Conservation (phyloP, 805 yeast species). For the Wickerhamiella musiphila region DNA sequence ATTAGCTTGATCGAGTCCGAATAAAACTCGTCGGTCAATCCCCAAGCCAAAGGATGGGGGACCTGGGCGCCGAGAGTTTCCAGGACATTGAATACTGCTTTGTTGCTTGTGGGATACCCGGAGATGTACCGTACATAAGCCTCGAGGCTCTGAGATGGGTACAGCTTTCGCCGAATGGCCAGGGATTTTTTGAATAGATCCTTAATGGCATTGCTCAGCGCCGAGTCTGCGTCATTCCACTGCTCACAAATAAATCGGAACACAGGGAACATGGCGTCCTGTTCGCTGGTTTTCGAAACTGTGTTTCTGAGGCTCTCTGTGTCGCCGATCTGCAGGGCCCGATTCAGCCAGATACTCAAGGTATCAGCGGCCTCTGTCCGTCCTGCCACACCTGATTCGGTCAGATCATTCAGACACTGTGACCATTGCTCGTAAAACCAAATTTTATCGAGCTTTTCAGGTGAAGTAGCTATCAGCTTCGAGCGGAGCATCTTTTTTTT, state of each 20-base stretch:
- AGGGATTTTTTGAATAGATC: conserved; percentile 4
- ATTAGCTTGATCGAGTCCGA: conserved; percentile 2
- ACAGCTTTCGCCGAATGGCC: neutral
- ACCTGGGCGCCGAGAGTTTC: conserved; percentile 6
- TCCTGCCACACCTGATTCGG: neutral
- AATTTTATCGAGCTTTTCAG: neutral
- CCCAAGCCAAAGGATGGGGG: conserved; percentile 5
- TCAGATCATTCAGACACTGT: neutral
- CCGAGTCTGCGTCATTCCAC: conserved; percentile 6
- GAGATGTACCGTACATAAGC: conserved; percentile 5
- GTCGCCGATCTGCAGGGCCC: conserved; percentile 1
- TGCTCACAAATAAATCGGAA: conserved; percentile 5
- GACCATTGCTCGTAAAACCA: neutral
- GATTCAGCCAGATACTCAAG: conserved; percentile 1
- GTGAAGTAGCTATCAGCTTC: neutral
- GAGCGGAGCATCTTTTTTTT: neutral
- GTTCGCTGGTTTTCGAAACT: neutral
- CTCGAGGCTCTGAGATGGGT: conserved; percentile 2
- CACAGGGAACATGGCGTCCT: neutral
- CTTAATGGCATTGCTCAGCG: conserved; percentile 3
- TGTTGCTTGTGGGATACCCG: conserved; percentile 5
- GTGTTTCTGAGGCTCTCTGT: neutral
- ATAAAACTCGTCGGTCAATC: conserved; percentile 2
- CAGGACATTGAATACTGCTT: conserved; percentile 5
- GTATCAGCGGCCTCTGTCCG: conserved; percentile 1